Conservation (phyloP, 768 basidiomycete genomes). For the Hypholoma fasciculare region DNA sequence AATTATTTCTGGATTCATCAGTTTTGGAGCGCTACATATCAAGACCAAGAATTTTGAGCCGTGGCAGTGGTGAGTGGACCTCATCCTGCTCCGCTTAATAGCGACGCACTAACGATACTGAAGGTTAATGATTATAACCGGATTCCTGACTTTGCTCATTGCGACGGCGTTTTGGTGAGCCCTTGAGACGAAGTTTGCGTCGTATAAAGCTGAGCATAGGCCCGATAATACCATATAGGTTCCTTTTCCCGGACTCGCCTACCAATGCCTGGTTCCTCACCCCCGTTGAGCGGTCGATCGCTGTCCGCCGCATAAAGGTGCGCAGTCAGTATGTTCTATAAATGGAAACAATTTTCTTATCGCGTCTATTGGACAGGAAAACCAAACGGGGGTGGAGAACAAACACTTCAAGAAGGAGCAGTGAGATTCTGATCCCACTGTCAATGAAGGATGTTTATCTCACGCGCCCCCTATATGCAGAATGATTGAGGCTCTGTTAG, state of each 20-base stretch:
- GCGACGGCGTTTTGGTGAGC: slow-evolving; percentile 57
- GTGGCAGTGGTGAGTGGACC: slow-evolving; percentile 61
- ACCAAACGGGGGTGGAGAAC: slow-evolving; percentile 83
- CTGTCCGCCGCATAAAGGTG: slow-evolving; percentile 66
- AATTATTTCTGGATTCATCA: slow-evolving; percentile 68
- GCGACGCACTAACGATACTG: neutral
- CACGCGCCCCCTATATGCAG: slow-evolving; percentile 28
- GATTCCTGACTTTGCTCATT: slow-evolving; percentile 52
- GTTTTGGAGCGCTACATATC: slow-evolving; percentile 68
- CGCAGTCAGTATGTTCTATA: neutral
- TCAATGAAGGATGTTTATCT: neutral
- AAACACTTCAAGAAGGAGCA: slow-evolving; percentile 81
- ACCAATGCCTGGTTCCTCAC: slow-evolving; percentile 77
- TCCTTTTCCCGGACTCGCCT: slow-evolving; percentile 75
- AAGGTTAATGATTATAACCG: slow-evolving; percentile 74
- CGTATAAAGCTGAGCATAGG: neutral
- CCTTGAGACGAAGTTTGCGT: neutral
- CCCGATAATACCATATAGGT: slow-evolving; percentile 32
- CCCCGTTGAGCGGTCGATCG: slow-evolving; percentile 57
- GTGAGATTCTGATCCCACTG: slow-evolving; percentile 38
- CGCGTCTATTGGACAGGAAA: slow-evolving; percentile 40
- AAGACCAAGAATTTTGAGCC: slow-evolving; percentile 56
- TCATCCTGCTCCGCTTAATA: neutral
- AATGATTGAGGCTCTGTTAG: slow-evolving; percentile 65
- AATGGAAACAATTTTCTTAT: neutral